Base-by-base conservation (phyloP, 2,329 filamentous ascomycete species). In the Teratosphaeria nubilosa region DNA sequence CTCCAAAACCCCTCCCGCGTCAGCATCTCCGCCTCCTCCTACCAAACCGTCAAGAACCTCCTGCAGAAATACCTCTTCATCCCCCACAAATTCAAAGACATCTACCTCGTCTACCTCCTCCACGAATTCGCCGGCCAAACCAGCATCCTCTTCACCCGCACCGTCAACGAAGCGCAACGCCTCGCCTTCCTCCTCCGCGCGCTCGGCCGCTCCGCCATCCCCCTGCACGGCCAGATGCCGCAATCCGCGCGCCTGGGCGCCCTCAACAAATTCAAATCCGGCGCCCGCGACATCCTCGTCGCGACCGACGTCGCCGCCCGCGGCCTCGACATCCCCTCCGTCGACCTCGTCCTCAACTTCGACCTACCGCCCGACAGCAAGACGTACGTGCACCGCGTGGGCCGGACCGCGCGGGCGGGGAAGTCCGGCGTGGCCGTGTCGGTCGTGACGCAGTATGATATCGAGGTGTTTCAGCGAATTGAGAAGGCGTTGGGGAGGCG, bases 221-320 rank as follows among this genome's bases (percentile, higher is more conserved):
- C 94, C 0, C 81, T 99, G 0, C 92, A 99, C 74, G 94, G 92
- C 9, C 90, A 96, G 70, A 82, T 99, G 55, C 91, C 86, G 1
- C 94, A 99, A 72, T 89, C 88, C 1, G 82, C 89, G 16, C 90
- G 94, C 64, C 77, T 97, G 0, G 91, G 90, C 6, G 89, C 94
- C 0, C 78, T 99, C 9, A 89, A 88, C 71, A 97, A 97, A 72
- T 97, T 99, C 80, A 86, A 87, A 57, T 80, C 87, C 2, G 85
- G 86, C 7, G 83, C 82, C n/a, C 81, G 91, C 50, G 85, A 95
- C 64, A 92, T 99, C 45, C 82, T 99, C 3, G 88, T 96, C 3
- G 91, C 91, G 11, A 96, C 91, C 0, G 91, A 96, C 71, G 90
- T 96, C n/a, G 91, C 91, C 1, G 89, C 91, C 0, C 86, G 91